Evolutionary conservation across 108 stramenopile species (phyloP).

Genomic region (Asterionellopsis glacialis): DNA sequence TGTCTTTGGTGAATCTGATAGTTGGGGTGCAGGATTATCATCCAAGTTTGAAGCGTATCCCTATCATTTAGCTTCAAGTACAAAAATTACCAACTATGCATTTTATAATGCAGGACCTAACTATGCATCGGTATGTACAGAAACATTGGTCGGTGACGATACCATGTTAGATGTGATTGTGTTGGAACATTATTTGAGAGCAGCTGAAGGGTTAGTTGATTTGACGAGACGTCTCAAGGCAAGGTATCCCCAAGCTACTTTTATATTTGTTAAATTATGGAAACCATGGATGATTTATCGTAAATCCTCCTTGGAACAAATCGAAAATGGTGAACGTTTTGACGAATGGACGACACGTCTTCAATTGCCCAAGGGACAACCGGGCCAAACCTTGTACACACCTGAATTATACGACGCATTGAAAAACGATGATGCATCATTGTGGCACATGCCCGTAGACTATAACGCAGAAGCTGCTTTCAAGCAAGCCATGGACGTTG

Average conservation of each 20-base stretch:
- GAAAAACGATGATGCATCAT: too few species aligned
- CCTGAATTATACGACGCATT: too few species aligned
- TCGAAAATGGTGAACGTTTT: too few species aligned
- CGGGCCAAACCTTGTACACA: too few species aligned
- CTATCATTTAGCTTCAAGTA: neutral
- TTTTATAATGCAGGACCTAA: constrained; percentile 3
- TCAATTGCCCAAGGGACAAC: too few species aligned
- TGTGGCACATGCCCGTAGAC: too few species aligned
- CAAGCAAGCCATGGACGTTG: too few species aligned
- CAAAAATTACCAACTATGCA: constrained; percentile 4
- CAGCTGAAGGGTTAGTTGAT: constrained; percentile 1
- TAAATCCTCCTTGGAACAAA: too few species aligned
- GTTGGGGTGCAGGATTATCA: constrained; percentile 5
- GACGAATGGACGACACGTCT: too few species aligned
- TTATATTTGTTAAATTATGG: constrained; percentile 4
- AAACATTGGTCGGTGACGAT: constrained; percentile 10
- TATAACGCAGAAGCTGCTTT: too few species aligned
- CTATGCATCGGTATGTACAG: constrained; percentile 5
- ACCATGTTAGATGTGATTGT: constrained; percentile 9
- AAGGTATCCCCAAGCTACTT: constrained; percentile 4
- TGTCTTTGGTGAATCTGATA: constrained; percentile 5
- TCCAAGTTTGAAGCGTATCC: constrained; percentile 7
- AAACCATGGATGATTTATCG: constrained; percentile 1
- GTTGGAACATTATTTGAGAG: constrained; percentile 1
- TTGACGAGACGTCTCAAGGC: neutral